Percentiles rank a stretch among this genome's conserved stretches.
These are phyloP conservation scores for Nasturtium officinale DNA, from an alignment of 345 rosid species.

Conservation along the genomic window DNA sequence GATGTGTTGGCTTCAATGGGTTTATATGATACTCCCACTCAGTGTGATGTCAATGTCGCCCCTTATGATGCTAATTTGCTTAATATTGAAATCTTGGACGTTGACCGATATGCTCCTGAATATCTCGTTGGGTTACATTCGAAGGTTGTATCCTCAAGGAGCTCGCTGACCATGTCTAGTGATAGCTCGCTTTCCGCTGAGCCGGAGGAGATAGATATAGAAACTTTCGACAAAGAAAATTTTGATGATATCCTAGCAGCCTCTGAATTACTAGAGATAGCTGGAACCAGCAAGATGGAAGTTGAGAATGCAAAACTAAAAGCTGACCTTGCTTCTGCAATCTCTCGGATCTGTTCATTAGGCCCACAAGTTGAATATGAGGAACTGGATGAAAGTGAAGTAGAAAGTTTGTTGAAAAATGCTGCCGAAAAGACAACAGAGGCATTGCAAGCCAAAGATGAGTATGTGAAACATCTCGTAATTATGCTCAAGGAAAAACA, in stretches of 20 bases:
- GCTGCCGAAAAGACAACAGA: slow-evolving; percentile 77
- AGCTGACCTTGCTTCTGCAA: slow-evolving; percentile 96
- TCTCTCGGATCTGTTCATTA: slow-evolving; percentile 73
- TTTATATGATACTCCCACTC: slow-evolving; percentile 80
- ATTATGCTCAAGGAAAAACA: slow-evolving; percentile 79
- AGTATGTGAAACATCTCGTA: slow-evolving; percentile 70
- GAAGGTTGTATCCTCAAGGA: slow-evolving; percentile 57
- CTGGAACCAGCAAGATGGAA: slow-evolving; percentile 94
- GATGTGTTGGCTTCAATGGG: slow-evolving; percentile 89
- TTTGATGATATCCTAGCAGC: slow-evolving; percentile 61
- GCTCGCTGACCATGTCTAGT: slow-evolving; percentile 64
- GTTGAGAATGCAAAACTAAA: slow-evolving; percentile 96
- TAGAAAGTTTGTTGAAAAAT: slow-evolving; percentile 63
- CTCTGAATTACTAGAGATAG: slow-evolving; percentile 75
- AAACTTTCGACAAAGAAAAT: slow-evolving; percentile 50
- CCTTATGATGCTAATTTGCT: slow-evolving; percentile 82
- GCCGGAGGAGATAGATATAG: slow-evolving; percentile 55
- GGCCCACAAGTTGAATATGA: slow-evolving; percentile 71
- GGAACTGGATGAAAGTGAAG: slow-evolving; percentile 61
- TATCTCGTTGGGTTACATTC: slow-evolving; percentile 58
- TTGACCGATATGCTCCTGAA: slow-evolving; percentile 91
- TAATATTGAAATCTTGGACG: slow-evolving; percentile 71
- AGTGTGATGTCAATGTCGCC: slow-evolving; percentile 88
- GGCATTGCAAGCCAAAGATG: slow-evolving; percentile 87
- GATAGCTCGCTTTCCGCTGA: slow-evolving; percentile 66